Evolutionary conservation across 768 basidiomycete species (phyloP).

Genomic region (Ramaria rubella): DNA sequence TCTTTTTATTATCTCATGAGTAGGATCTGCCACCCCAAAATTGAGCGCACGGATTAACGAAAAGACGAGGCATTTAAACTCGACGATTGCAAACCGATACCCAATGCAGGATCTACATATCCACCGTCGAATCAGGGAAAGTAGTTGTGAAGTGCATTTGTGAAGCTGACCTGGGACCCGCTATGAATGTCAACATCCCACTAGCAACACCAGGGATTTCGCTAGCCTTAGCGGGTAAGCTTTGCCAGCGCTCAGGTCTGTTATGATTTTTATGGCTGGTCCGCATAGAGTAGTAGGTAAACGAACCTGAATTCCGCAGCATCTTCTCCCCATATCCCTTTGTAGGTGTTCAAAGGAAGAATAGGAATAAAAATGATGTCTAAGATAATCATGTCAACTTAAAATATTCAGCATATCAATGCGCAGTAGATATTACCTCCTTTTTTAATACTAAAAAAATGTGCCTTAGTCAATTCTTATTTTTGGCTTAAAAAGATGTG

Average conservation of each 20-base stretch:
- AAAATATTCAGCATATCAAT: neutral
- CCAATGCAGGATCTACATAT: constrained; percentile 49
- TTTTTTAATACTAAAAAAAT: constrained; percentile 18
- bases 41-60: constrained; percentile 44
- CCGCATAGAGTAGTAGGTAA: neutral
- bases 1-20: constrained; percentile 29
- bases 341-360: constrained; percentile 43
- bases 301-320: constrained; percentile 53
- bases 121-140: neutral
- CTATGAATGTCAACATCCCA: constrained; percentile 54
- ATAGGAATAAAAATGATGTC: constrained; percentile 43
- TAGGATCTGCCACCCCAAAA: constrained; percentile 47
- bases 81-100: constrained; percentile 55
- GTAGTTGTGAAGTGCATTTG: neutral
- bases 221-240: constrained; percentile 36
- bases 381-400: neutral
- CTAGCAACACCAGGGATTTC: constrained; percentile 55
- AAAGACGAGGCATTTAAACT: constrained; percentile 42
- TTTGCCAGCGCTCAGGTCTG: constrained; percentile 62
- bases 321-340: constrained; percentile 57
- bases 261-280: neutral
- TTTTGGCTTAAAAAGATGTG: neutral
- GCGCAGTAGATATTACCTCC: constrained; percentile 10
- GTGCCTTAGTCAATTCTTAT: neutral
- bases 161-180: constrained; percentile 38